Evolutionary conservation across 75 land plant species (phyloP).

Genomic region (Sequoia sempervirens): DNA sequence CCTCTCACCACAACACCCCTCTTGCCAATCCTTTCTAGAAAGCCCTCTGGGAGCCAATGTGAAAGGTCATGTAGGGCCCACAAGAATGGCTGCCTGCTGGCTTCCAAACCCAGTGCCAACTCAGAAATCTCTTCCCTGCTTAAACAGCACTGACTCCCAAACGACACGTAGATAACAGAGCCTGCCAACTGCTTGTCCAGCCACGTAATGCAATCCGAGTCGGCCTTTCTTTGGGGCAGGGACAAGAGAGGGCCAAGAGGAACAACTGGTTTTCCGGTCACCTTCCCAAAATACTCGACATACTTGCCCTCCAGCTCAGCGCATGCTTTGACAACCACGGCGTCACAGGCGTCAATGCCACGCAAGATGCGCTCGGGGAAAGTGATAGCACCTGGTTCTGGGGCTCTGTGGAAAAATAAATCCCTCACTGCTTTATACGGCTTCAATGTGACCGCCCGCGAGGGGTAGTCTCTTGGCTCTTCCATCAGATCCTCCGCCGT

Average conservation of each 20-base stretch:
- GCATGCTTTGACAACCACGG: background rate
- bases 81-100: background rate
- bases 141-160: background rate
- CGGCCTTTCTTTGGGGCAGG: too few species aligned
- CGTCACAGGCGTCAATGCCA: background rate
- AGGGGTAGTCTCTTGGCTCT: too few species aligned
- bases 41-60: background rate
- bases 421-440: too few species aligned
- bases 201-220: background rate
- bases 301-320: background rate
- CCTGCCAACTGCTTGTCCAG: background rate
- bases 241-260: background rate
- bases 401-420: too few species aligned
- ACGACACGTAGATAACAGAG: background rate
- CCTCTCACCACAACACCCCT: slow-evolving; percentile 8
- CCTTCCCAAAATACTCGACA: background rate
- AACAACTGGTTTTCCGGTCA: background rate
- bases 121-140: background rate
- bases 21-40: background rate
- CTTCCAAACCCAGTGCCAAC: background rate
- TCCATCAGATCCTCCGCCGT: too few species aligned
- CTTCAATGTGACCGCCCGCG: too few species aligned
- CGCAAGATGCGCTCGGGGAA: background rate
- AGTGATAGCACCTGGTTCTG: background rate
- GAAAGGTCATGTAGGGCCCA: slow-evolving; percentile 11